phyloP scores from a whole-genome alignment of 106 monocot genomes.

The Dendrobium catenatum region DNA sequence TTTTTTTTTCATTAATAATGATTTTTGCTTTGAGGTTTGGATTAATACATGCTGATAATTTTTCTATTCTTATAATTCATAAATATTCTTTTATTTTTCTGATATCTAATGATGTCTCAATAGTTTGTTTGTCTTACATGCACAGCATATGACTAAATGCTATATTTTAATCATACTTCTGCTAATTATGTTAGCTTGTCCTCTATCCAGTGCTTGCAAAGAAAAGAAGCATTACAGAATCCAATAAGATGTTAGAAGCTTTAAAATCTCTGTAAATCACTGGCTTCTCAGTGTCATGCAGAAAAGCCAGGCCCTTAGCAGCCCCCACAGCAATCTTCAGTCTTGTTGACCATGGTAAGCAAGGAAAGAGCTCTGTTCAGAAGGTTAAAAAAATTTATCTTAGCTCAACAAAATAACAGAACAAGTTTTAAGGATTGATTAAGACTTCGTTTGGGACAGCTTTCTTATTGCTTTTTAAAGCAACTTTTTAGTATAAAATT shows the following conservation, averaged over 20 bases:
- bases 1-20: too few species aligned
- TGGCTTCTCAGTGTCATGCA: constrained; percentile 16
- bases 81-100: too few species aligned
- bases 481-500: background rate
- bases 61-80: too few species aligned
- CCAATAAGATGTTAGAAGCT: constrained; percentile 18
- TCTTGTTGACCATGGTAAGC: constrained; percentile 15
- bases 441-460: background rate
- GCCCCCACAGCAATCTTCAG: constrained; percentile 19
- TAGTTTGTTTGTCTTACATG: too few species aligned
- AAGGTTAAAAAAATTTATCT: background rate
- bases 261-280: constrained; percentile 22
- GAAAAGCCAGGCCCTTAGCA: constrained; percentile 18
- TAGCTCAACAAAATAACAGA: background rate
- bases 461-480: background rate
- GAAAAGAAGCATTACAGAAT: constrained; percentile 8
- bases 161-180: too few species aligned
- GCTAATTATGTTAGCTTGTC: too few species aligned
- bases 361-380: constrained; percentile 8
- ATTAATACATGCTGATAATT: too few species aligned
- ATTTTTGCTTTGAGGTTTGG: too few species aligned
- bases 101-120: too few species aligned
- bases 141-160: too few species aligned
- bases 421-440: background rate
- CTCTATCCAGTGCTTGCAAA: background rate